Evolutionary conservation across 2,329 filamentous ascomycete species (phyloP).

Genomic region (Colletotrichum chlorophyti): DNA sequence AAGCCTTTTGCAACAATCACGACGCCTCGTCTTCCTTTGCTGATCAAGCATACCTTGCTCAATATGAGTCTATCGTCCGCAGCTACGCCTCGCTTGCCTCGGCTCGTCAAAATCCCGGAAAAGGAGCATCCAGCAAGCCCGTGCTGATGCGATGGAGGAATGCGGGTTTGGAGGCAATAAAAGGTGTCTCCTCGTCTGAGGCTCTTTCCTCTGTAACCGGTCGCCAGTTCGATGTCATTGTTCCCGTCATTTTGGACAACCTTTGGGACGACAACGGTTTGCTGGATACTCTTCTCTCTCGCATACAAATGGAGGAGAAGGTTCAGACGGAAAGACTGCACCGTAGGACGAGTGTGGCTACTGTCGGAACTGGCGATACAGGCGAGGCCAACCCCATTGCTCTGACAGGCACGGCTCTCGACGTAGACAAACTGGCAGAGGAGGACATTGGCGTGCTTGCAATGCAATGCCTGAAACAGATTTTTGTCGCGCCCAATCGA

Average conservation of each 20-base stretch:
- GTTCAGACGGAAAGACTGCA: constrained; percentile 69
- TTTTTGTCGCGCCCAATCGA: constrained; percentile 83
- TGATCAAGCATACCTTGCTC: constrained; percentile 81
- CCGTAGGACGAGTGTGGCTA: constrained; percentile 80
- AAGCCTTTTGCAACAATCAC: constrained; percentile 87
- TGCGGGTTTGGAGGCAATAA: constrained; percentile 78
- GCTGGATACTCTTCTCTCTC: constrained; percentile 71
- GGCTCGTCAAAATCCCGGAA: constrained; percentile 59
- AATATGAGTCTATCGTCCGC: constrained; percentile 83
- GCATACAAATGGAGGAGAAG: constrained; percentile 72
- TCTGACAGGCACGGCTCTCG: constrained; percentile 80
- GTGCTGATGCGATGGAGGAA: constrained; percentile 81
- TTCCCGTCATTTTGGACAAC: constrained; percentile 88
- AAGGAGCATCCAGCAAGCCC: constrained; percentile 69
- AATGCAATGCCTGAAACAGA: constrained; percentile 83
- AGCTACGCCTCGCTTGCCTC: constrained; percentile 83
- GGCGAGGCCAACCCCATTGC: constrained; percentile 72
- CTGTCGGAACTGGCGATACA: constrained; percentile 75
- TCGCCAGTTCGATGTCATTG: constrained; percentile 77
- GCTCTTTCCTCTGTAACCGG: constrained; percentile 77
- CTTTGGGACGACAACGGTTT: constrained; percentile 77
- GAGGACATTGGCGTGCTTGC: constrained; percentile 87
- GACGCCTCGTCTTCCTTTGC: constrained; percentile 85
- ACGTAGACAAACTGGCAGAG: constrained; percentile 89
- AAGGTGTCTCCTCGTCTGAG: constrained; percentile 81